Conservation (phyloP, 352 stramenopile species). For the Pythium pyrilobum region DNA sequence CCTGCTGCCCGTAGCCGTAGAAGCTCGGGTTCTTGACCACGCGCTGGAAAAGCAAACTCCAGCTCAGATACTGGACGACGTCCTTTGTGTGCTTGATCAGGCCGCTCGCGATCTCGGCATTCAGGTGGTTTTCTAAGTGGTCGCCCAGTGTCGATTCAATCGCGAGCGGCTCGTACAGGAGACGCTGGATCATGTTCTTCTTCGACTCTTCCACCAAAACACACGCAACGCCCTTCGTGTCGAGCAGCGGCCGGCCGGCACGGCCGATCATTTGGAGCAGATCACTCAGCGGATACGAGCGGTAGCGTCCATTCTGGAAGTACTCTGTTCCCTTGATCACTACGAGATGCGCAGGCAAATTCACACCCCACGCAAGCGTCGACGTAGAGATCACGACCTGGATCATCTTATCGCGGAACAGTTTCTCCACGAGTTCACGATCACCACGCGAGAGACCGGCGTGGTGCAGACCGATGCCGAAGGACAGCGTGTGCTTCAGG, state of each 20-base stretch:
- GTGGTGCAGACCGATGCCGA: constrained; percentile 98
- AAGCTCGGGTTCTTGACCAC: constrained; percentile 95
- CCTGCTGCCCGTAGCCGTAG: constrained; percentile 82
- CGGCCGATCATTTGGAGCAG: constrained; percentile 99
- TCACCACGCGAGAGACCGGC: constrained; percentile 87
- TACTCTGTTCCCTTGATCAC: constrained; percentile 99
- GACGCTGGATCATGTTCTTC: constrained; percentile 98
- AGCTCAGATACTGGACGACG: constrained; percentile 94
- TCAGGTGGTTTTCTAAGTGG: constrained; percentile 93
- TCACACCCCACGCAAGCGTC: constrained; percentile 94
- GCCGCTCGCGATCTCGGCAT: constrained; percentile 94
- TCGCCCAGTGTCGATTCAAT: constrained; percentile 94
- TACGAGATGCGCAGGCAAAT: constrained; percentile 97
- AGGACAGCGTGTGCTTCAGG: constrained; percentile 94
- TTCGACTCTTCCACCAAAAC: constrained; percentile 97
- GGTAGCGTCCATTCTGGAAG: constrained; percentile 93
- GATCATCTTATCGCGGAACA: constrained; percentile 96
- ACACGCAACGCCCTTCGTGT: constrained; percentile 93
- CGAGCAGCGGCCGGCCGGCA: constrained; percentile 94
- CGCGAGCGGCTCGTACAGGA: constrained; percentile 97
- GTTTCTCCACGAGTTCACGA: constrained; percentile 94
- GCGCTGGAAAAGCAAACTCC: constrained; percentile 96
- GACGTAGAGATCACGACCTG: constrained; percentile 93
- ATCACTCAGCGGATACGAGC: constrained; percentile 98
- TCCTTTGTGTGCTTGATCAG: constrained; percentile 86